Evolutionary conservation across 1,139 yeast genomes (phyloP), one percentile per base, ranked within the genome.

Genomic region (Lodderomyces parapsilosis): DNA sequence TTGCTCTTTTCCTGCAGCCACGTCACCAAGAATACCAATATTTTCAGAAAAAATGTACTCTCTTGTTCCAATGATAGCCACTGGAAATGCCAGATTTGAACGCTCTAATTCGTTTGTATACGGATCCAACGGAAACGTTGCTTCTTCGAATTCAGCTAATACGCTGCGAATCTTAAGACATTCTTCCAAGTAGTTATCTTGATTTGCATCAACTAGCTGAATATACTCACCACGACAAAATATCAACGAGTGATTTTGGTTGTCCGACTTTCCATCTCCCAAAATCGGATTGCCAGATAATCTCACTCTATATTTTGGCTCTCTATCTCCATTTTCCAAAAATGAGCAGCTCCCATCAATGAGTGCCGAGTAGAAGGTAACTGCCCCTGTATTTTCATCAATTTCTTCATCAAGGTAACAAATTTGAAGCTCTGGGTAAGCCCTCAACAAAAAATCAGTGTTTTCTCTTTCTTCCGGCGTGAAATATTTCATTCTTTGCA

Each of bases 1-100:
- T 59, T 89, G 96, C 56, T 89, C 96, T 56, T 89, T 89, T 0
- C 96, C 95, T 1, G 96, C 96, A 1, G 96, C 96, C 43, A 89
- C 83, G 62, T 89, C 96, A 1, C 96, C 96, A 17, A 89, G 65
- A 2, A 88, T 83, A 5, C 96, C 96, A 43, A 85, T 79, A 52
- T 85, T 85, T 58, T 88, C 96, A 0, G 95, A 86, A 56, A 89
- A 89, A 1, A 89, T 86, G 54, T 86, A 87, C 55, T 89, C 96
- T 52, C 96, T 73, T 0, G 96, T 93, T 0, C 96, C 96, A 28
- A 89, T 72, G 43, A 89, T 86, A 0, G 96, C 96, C 6, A 89
- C 90, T 0, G 91, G 90, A 45, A 62, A 62, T 2, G 63, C 55
- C 43, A 60, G 51, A 7, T 41, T 9, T n/a, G 45, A n/a, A 18